Base-by-base conservation (phyloP, 78 protist species). In the Dictyostelium firmibasis region DNA sequence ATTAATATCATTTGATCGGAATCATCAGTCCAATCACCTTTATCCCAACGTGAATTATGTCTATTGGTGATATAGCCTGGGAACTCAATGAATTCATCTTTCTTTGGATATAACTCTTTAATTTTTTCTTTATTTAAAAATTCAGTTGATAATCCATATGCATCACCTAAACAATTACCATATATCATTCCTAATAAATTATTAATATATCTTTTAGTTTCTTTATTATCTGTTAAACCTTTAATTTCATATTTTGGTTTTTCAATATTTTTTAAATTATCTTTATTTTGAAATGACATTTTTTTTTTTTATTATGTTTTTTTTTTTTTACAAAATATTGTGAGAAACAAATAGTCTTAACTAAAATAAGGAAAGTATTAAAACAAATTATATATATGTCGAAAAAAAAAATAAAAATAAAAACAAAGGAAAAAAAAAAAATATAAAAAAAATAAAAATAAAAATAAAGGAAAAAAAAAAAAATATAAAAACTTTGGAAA, bases 1-100 rank as follows among this genome's bases (percentile, higher is more conserved):
- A 95, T 91, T 27, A 84, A 35, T 14, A 95, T 91, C 77, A 95
- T 60, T 92, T 95, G 97, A 91, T 95, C 97, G 11, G 97, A 72
- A 29, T 92, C 95, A 69, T 91, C 95, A 41, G 95, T 91, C 95
- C 91, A 91, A 81, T 91, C 95, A 91, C 93, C 93, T 78, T 87
- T 76, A 25, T 76, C 76, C 93, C 93, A 87, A 77, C 93, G 62
- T 16, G 29, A 5, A 78, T 87, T 87, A 87, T 87, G 93, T 64
- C 67, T 35, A 62, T 87, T 87, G 27, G 86, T 18, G 33, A 67
- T 57, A 43, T 47, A 91, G 44, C 81, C 76, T 38, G 95, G 95
- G 72, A 91, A 91, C 14, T 84, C 87, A 13, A 84, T 84, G 6
- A 81, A 18, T 8, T 36, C 47, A 35, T 76, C 25, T 13, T 31